phyloP scores from a whole-genome alignment of 768 basidiomycete species.

The Lentinula guzmanii region DNA sequence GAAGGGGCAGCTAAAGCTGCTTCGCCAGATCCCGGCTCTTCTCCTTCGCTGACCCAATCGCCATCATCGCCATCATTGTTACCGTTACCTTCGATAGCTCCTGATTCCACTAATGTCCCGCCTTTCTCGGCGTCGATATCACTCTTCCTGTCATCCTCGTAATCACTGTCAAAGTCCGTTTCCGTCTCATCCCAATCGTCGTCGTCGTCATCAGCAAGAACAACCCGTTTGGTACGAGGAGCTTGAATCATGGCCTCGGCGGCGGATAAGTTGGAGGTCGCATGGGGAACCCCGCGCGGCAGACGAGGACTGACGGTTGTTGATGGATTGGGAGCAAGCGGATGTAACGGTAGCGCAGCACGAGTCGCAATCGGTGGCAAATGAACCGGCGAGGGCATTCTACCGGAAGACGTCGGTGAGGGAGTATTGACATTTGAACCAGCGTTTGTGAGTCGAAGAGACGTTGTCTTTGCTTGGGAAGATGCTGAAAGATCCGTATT shows the following conservation, averaged over 20 bases:
- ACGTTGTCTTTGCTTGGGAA: background rate
- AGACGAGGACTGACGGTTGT: background rate
- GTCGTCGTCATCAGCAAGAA: slow-evolving; percentile 48
- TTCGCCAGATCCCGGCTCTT: slow-evolving; percentile 10
- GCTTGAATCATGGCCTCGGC: slow-evolving; percentile 9
- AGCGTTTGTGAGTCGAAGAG: background rate
- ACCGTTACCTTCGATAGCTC: slow-evolving; percentile 15
- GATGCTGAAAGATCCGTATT: slow-evolving; percentile 8
- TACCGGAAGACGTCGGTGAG: background rate
- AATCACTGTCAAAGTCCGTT: slow-evolving; percentile 22
- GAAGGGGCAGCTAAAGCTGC: background rate
- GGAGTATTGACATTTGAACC: too few species aligned
- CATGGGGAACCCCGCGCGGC: slow-evolving; percentile 5
- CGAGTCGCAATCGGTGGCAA: background rate
- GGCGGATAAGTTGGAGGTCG: background rate
- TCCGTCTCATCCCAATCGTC: slow-evolving; percentile 45
- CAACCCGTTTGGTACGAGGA: slow-evolving; percentile 26
- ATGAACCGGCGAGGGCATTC: background rate
- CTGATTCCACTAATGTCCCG: slow-evolving; percentile 3
- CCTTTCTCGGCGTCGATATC: slow-evolving; percentile 7
- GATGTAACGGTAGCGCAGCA: background rate
- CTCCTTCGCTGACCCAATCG: slow-evolving; percentile 56
- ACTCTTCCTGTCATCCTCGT: slow-evolving; percentile 21
- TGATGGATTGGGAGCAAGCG: background rate
- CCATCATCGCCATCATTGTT: slow-evolving; percentile 44